phyloP scores from a whole-genome alignment of 108 stramenopile species.

The Phaeodactylum tricornutum region DNA sequence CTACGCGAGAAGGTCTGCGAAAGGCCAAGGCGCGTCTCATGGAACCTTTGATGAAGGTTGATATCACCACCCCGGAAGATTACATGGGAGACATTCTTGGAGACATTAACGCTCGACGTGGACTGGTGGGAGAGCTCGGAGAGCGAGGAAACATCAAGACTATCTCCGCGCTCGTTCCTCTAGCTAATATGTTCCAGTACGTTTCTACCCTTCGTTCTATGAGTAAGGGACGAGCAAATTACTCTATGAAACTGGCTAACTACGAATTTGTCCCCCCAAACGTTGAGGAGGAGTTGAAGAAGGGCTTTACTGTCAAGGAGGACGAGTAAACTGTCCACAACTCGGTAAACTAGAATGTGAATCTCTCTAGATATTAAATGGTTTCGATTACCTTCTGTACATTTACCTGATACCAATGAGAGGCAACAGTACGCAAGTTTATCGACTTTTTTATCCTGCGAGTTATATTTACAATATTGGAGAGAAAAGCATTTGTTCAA shows the following conservation, averaged over 20 bases:
- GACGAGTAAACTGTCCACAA: constrained; percentile 66
- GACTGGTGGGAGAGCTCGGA: constrained; percentile 88
- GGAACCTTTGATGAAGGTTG: constrained; percentile 99
- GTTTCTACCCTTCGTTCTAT: constrained; percentile 90
- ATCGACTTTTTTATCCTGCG: too few relatives aligned
- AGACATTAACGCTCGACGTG: constrained; percentile 96
- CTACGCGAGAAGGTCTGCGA: constrained; percentile 88
- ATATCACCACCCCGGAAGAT: constrained; percentile 94
- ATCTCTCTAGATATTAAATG: too few relatives aligned
- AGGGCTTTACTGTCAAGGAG: constrained; percentile 61
- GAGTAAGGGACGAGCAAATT: constrained; percentile 95
- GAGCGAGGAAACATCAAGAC: constrained; percentile 94
- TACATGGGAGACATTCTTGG: constrained; percentile 98
- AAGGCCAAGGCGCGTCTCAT: constrained; percentile 95
- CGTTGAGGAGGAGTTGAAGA: constrained; percentile 84
- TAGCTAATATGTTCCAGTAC: constrained; percentile 99
- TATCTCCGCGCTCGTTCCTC: constrained; percentile 86
- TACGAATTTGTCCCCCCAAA: constrained; percentile 95
- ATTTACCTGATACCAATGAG: too few relatives aligned
- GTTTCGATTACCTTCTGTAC: too few relatives aligned
- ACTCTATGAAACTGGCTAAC: constrained; percentile 94
- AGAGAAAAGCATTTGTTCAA: too few relatives aligned
- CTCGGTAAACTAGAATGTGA: too few relatives aligned
- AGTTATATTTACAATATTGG: too few relatives aligned
- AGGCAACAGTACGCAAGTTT: too few relatives aligned